phyloP scores from a whole-genome alignment of 2,329 filamentous ascomycete genomes.

The Apiospora aurea region DNA sequence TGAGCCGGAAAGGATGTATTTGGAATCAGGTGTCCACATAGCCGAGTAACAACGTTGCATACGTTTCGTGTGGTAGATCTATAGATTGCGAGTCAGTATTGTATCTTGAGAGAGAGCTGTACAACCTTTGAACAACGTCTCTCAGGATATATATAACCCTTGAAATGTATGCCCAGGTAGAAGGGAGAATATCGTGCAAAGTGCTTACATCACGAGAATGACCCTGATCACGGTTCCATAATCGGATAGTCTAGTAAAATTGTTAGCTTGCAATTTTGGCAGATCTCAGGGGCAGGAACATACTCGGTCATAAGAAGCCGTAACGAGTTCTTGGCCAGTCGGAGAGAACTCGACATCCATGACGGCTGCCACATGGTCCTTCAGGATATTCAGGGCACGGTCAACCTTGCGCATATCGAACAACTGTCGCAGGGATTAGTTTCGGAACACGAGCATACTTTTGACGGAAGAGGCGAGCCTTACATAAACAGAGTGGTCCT shows the following conservation, averaged over 20 bases:
- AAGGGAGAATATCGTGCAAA: background rate
- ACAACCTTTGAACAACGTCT: background rate
- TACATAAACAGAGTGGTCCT: conserved; percentile 81
- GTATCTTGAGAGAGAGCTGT: background rate
- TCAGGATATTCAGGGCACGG: conserved; percentile 86
- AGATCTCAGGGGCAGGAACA: background rate
- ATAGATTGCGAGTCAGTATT: background rate
- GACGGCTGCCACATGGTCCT: conserved; percentile 68
- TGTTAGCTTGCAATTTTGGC: background rate
- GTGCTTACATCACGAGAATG: conserved; percentile 79
- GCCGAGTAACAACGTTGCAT: conserved; percentile 80
- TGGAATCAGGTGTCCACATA: conserved; percentile 83
- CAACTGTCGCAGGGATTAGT: conserved; percentile 59
- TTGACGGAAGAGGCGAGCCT: background rate
- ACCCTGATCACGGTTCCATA: conserved; percentile 82
- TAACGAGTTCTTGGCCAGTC: conserved; percentile 92
- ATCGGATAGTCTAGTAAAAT: conserved; percentile 67
- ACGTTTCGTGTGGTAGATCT: conserved; percentile 86
- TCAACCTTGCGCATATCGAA: conserved; percentile 95
- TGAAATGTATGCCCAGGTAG: too few relatives aligned
- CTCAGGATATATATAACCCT: too few relatives aligned
- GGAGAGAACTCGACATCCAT: conserved; percentile 98
- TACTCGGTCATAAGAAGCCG: conserved; percentile 79
- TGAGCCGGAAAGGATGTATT: conserved; percentile 87
- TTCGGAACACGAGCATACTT: too few relatives aligned